Percentiles rank a stretch among this genome's conserved stretches.
Conservation (phyloP, 352 stramenopile species). For the Phytophthora chlamydospora region DNA sequence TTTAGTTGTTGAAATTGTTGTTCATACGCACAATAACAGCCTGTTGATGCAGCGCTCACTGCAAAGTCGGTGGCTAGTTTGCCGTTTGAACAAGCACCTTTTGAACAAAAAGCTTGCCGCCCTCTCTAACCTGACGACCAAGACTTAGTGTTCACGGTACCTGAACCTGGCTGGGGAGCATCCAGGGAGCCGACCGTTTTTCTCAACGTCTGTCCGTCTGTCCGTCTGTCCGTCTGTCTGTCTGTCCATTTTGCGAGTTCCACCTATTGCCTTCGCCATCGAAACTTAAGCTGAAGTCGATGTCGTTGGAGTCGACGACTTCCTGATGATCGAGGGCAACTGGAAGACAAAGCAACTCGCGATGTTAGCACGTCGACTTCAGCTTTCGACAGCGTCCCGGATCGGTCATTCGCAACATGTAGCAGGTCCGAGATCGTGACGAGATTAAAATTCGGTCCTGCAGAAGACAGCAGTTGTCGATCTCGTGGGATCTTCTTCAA, state of each 20-base stretch:
- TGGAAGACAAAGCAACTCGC: constrained; percentile 43
- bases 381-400: constrained; percentile 29
- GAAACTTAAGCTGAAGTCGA: constrained; percentile 24
- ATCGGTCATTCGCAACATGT: constrained; percentile 32
- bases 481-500: constrained; percentile 36
- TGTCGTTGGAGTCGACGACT: constrained; percentile 18
- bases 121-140: constrained; percentile 74
- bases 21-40: no score
- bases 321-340: constrained; percentile 18
- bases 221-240: no score
- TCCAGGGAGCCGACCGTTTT: constrained; percentile 75
- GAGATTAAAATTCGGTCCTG: constrained; percentile 13
- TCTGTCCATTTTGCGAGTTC: constrained; percentile 14
- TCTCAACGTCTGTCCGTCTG: constrained; percentile 46
- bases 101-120: no score
- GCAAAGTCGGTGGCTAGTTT: no score
- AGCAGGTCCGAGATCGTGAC: no score
- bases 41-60: no score
- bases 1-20: constrained; percentile 15
- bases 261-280: constrained; percentile 16
- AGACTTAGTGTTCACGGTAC: constrained; percentile 59
- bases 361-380: constrained; percentile 41
- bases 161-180: constrained; percentile 69
- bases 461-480: constrained; percentile 24
- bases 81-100: no score